Percentiles rank a stretch among this genome's conserved stretches.
Evolutionary conservation across 2,329 filamentous ascomycete genomes (phyloP).

Genomic region (Microcyclospora pomicola): DNA sequence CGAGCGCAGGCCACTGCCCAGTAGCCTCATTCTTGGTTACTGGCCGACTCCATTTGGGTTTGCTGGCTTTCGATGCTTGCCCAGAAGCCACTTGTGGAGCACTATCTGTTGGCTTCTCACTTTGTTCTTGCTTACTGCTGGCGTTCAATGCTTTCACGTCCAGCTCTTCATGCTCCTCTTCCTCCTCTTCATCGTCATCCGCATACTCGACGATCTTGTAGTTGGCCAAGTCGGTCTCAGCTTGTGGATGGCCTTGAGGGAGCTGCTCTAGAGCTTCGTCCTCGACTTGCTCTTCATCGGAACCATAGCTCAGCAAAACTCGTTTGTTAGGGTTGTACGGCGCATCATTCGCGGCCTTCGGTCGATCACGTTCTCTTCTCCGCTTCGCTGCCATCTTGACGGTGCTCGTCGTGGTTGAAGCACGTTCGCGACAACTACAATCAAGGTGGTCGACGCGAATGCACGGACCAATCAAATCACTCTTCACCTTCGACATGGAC

Average conservation of each 20-base stretch:
- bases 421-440: too few relatives aligned
- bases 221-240: conserved; percentile 1
- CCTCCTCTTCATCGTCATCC: conserved; percentile 3
- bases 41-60: neutral
- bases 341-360: conserved; percentile 17
- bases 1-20: conserved; percentile 15
- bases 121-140: conserved; percentile 2
- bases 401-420: too few relatives aligned
- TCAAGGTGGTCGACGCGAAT: too few relatives aligned
- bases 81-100: neutral
- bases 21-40: conserved; percentile 9
- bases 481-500: too few relatives aligned
- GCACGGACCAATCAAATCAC: too few relatives aligned
- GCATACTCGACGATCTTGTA: conserved; percentile 5
- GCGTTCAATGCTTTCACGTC: neutral
- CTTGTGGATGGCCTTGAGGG: neutral
- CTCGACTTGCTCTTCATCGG: conserved; percentile 14
- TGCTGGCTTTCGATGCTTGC: neutral
- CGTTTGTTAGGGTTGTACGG: conserved; percentile 21
- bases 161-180: neutral
- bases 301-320: conserved; percentile 20
- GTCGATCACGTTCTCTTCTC: conserved; percentile 19
- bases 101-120: neutral
- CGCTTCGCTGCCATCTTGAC: conserved; percentile 4
- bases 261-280: neutral